Evolutionary conservation across 768 basidiomycete genomes (phyloP).

Genomic region (Clavulina sp.): DNA sequence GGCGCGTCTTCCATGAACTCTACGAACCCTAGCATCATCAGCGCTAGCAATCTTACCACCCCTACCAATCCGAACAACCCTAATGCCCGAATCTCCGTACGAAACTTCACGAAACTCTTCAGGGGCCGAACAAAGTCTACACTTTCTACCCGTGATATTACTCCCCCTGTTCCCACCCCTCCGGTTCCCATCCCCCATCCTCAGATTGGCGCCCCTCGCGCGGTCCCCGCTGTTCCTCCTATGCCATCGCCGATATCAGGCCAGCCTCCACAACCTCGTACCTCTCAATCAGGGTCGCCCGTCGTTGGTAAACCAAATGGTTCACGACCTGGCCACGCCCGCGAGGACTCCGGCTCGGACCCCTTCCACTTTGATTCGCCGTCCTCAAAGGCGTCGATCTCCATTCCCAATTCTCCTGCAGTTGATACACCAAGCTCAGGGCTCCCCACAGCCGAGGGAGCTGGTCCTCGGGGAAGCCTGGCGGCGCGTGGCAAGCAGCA

Average conservation of each 20-base stretch:
- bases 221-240: not conserved
- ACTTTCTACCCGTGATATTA: not conserved
- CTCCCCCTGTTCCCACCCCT: not conserved
- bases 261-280: not conserved
- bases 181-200: not conserved
- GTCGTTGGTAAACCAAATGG: not conserved
- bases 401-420: not conserved
- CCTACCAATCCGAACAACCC: no score
- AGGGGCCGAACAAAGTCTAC: not conserved
- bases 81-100: not conserved
- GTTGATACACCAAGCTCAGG: not conserved
- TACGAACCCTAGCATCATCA: no score
- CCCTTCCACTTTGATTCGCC: constrained; percentile 56
- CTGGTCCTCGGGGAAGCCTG: no score
- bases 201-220: no score
- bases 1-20: not conserved
- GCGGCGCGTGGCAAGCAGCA: not conserved
- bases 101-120: not conserved
- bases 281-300: not conserved
- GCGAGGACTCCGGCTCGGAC: constrained; percentile 22
- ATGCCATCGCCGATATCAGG: not conserved
- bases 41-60: no score
- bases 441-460: not conserved
- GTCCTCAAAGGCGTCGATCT: not conserved
- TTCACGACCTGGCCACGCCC: constrained; percentile 17